Evolutionary conservation across 1,139 yeast genomes (phyloP).

Genomic region (Suhomyces taliae): DNA sequence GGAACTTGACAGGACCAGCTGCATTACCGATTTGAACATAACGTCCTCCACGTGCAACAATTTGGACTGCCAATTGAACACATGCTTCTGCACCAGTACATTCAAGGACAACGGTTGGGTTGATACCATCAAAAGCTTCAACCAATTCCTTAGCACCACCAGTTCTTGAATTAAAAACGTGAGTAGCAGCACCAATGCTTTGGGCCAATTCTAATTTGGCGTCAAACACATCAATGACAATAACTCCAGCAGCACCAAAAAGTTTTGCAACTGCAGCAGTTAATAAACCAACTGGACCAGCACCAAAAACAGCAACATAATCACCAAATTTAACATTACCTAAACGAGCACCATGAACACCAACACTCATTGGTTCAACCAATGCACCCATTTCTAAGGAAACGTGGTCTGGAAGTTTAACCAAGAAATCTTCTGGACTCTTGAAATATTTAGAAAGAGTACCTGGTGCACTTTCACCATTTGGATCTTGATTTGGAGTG

Average conservation of each 20-base stretch:
- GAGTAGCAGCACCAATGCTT: constrained; percentile 58
- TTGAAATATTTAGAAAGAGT: constrained; percentile 71
- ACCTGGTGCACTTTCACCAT: constrained; percentile 55
- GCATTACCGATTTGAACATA: constrained; percentile 81
- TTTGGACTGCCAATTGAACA: constrained; percentile 60
- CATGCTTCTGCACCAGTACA: constrained; percentile 76
- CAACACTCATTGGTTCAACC: constrained; percentile 86
- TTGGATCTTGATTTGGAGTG: constrained; percentile 56
- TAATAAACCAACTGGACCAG: constrained; percentile 89
- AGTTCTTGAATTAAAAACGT: constrained; percentile 55
- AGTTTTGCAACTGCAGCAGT: constrained; percentile 78
- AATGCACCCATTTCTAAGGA: constrained; percentile 84
- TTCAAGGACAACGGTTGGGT: constrained; percentile 64
- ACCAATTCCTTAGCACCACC: constrained; percentile 33
- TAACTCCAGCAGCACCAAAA: constrained; percentile 74
- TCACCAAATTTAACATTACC: constrained; percentile 74
- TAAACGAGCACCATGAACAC: constrained; percentile 75
- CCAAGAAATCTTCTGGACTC: constrained; percentile 83
- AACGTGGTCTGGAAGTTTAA: constrained; percentile 74
- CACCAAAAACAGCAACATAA: constrained; percentile 78
- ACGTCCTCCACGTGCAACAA: constrained; percentile 61
- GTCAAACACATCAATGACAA: constrained; percentile 65
- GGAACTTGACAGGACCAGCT: constrained; percentile 63
- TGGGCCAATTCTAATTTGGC: constrained; percentile 60
- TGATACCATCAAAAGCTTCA: constrained; percentile 43